A percentile compares a stretch with the other conserved stretches of the same genome.
Evolutionary conservation across 352 stramenopile genomes (phyloP).

Genomic region (Phytophthora hibernalis): DNA sequence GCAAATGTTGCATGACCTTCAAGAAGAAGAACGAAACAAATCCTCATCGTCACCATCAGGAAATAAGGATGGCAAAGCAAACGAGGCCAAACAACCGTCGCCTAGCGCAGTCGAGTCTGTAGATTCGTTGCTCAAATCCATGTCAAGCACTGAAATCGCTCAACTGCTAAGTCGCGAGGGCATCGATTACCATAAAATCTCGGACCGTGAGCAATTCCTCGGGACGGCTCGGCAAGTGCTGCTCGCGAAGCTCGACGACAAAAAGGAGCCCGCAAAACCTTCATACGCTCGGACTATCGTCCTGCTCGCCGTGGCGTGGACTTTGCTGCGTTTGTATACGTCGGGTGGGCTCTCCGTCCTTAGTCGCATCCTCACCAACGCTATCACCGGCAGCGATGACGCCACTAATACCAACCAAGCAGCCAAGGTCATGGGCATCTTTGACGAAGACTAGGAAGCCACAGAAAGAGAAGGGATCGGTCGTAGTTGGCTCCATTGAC

Average conservation of each 20-base stretch:
- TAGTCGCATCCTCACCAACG: constrained; percentile 23
- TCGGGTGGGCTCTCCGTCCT: constrained; percentile 57
- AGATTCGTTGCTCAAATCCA: constrained; percentile 77
- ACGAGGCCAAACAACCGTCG: constrained; percentile 17
- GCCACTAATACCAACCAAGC: constrained; percentile 14
- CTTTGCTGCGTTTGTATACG: constrained; percentile 71
- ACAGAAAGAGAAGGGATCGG: not conserved
- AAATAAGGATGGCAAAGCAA: constrained; percentile 7
- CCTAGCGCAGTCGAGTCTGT: constrained; percentile 51
- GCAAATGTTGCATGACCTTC: constrained; percentile 82
- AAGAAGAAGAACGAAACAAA: constrained; percentile 70
- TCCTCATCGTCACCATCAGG: constrained; percentile 11
- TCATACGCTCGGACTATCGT: constrained; percentile 69
- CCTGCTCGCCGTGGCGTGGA: constrained; percentile 69
- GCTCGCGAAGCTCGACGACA: constrained; percentile 55
- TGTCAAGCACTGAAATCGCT: constrained; percentile 77
- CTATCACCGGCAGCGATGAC: constrained; percentile 9
- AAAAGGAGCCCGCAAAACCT: constrained; percentile 18
- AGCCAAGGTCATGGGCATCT: constrained; percentile 48
- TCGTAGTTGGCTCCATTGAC: not conserved
- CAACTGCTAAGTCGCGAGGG: constrained; percentile 67
- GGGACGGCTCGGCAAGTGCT: constrained; percentile 78
- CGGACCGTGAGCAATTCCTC: constrained; percentile 75
- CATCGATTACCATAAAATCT: constrained; percentile 82
- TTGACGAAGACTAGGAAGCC: constrained; percentile 43